Evolutionary conservation across 2,329 filamentous ascomycete species (phyloP).

Genomic region (Microdochium trichocladiopsis): DNA sequence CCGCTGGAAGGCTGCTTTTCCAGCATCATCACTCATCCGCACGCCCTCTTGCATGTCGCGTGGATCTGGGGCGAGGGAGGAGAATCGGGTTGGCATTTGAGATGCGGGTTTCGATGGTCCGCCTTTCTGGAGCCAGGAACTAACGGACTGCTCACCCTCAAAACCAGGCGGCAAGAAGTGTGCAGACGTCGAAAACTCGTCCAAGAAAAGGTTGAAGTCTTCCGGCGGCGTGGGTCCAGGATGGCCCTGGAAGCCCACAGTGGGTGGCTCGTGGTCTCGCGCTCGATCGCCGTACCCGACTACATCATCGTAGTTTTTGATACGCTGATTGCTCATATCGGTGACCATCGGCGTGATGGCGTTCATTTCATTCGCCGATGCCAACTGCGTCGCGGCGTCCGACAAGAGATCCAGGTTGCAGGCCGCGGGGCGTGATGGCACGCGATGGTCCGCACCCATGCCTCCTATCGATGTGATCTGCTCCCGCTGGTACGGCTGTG

Average conservation of each 20-base stretch:
- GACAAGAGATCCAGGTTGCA: conserved; percentile 54
- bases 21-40: conserved; percentile 32
- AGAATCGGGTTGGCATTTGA: conserved; percentile 47
- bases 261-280: conserved; percentile 35
- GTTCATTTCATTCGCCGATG: conserved; percentile 46
- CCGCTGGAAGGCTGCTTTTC: conserved; percentile 30
- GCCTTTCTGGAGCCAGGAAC: conserved; percentile 37
- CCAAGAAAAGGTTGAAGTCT: conserved; percentile 53
- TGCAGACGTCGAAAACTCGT: conserved; percentile 46
- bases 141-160: conserved; percentile 45
- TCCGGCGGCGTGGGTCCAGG: conserved; percentile 36
- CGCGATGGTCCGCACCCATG: conserved; percentile 32
- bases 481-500: conserved; percentile 27
- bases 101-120: conserved; percentile 40
- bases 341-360: conserved; percentile 43
- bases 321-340: conserved; percentile 34
- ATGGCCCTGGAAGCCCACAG: conserved; percentile 30
- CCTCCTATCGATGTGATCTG: not conserved
- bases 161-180: conserved; percentile 49
- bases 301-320: conserved; percentile 42
- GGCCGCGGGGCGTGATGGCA: conserved; percentile 35
- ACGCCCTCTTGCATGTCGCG: conserved; percentile 32
- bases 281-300: conserved; percentile 41
- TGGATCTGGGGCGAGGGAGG: conserved; percentile 45
- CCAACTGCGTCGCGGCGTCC: conserved; percentile 46